Evolutionary conservation across 225 moss, liverwort and hornwort genomes (phyloP).

Genomic region (Bryum argenteum): DNA sequence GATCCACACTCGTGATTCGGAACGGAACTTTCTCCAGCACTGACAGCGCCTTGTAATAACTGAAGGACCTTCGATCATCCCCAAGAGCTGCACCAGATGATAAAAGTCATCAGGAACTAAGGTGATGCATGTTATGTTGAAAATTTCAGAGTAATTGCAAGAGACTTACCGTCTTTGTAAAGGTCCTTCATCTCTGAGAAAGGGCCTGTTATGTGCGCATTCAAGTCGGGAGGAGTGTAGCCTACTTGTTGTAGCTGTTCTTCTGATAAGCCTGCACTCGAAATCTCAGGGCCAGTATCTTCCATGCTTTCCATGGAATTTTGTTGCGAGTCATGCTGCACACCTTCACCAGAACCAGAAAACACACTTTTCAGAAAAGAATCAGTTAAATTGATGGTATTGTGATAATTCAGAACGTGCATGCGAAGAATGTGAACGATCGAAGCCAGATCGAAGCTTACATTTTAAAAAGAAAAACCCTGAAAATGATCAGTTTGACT

Average conservation of each 20-base stretch:
- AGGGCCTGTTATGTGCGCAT: conserved; percentile 77
- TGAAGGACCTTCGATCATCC: conserved; percentile 82
- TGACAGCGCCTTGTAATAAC: conserved; percentile 82
- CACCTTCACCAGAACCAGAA: conserved; percentile 30
- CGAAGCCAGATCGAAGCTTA: no score
- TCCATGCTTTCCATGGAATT: conserved; percentile 34
- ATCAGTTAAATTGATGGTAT: no score
- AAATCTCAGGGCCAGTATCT: conserved; percentile 29
- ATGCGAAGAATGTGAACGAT: not conserved
- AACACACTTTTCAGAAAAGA: not conserved
- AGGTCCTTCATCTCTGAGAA: conserved; percentile 77
- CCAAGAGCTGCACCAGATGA: conserved; percentile 63
- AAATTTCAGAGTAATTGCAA: not conserved
- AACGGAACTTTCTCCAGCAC: conserved; percentile 90
- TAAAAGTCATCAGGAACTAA: not conserved
- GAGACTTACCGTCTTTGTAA: conserved; percentile 74
- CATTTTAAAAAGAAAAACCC: no score
- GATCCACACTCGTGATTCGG: conserved; percentile 71
- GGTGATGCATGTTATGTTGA: no score
- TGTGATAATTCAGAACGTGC: no score
- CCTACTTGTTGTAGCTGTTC: conserved; percentile 44
- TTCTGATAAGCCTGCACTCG: conserved; percentile 32
- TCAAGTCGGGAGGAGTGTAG: conserved; percentile 80
- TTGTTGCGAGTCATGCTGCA: conserved; percentile 29
- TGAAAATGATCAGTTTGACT: no score